Conservation (phyloP, 768 basidiomycete species). For the Solioccasus polychromus region DNA sequence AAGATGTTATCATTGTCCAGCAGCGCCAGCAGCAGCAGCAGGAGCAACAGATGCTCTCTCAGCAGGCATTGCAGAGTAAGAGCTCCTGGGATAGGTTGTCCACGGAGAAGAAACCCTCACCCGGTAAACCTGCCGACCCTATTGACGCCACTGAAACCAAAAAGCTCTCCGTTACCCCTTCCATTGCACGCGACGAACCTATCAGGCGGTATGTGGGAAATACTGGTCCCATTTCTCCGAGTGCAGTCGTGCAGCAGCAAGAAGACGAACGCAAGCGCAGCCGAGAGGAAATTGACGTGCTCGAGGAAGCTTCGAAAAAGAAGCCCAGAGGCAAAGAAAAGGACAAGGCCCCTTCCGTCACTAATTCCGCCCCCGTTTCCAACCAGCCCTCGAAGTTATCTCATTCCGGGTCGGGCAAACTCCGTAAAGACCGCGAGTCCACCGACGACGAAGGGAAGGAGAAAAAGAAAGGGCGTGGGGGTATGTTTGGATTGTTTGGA, state of each 20-base stretch:
- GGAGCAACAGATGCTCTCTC: conserved; percentile 28
- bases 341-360: conserved; percentile 39
- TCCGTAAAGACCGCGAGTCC: conserved; percentile 44
- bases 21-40: conserved; percentile 36
- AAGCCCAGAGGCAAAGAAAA: conserved; percentile 51
- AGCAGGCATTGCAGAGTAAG: conserved; percentile 39
- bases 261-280: conserved; percentile 53
- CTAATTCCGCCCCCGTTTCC: conserved; percentile 26
- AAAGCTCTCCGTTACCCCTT: conserved; percentile 75
- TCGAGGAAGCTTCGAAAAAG: conserved; percentile 45
- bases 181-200: conserved; percentile 61
- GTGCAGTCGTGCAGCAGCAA: conserved; percentile 42
- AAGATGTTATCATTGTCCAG: conserved; percentile 28
- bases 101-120: conserved; percentile 26
- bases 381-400: conserved; percentile 17
- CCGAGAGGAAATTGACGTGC: conserved; percentile 46
- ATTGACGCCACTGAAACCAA: conserved; percentile 69
- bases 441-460: conserved; percentile 50
- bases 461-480: conserved; percentile 64
- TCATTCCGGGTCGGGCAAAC: conserved; percentile 27
- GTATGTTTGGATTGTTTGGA: conserved; percentile 77
- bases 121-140: conserved; percentile 52
- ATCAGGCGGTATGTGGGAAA: conserved; percentile 12
- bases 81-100: conserved; percentile 49
- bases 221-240: conserved; percentile 34